These are phyloP conservation scores for Gaultheria prostrata DNA, from an alignment of 148 eudicot species.

Conservation along the genomic window DNA sequence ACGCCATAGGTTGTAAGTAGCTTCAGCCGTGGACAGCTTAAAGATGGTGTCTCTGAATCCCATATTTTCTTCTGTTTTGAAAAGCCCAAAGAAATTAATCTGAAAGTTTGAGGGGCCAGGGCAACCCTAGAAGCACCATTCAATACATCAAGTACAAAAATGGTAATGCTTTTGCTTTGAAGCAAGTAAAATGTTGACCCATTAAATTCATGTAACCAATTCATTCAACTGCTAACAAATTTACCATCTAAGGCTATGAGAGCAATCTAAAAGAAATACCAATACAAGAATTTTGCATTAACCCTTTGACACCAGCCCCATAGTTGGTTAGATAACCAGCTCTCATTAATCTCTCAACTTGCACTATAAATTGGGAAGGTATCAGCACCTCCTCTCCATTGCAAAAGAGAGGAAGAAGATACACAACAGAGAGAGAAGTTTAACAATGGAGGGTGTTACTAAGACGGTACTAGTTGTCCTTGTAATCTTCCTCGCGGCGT, in stretches of 20 bases:
- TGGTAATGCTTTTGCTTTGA: neutral
- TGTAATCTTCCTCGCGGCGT: neutral
- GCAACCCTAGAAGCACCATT: neutral
- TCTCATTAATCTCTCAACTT: neutral
- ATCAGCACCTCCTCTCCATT: neutral
- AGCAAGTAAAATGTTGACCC: slow-evolving; percentile 1
- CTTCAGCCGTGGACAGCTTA: too few species aligned
- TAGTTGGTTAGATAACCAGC: neutral
- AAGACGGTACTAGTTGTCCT: neutral
- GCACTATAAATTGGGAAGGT: neutral
- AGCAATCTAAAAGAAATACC: neutral
- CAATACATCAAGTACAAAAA: neutral
- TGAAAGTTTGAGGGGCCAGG: too few species aligned
- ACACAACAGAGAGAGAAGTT: neutral
- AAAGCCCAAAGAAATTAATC: too few species aligned
- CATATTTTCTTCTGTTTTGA: too few species aligned
- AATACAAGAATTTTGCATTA: neutral
- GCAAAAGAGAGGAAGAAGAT: neutral
- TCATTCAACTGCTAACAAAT: too few species aligned
- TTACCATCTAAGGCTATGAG: neutral
- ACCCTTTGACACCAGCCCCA: neutral
- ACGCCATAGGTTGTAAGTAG: too few species aligned
- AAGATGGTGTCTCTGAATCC: too few species aligned
- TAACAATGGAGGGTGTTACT: neutral
- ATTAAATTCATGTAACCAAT: neutral